These are phyloP conservation scores for Amanita subjunquillea DNA, from an alignment of 768 basidiomycete genomes.

Conservation along the genomic window DNA sequence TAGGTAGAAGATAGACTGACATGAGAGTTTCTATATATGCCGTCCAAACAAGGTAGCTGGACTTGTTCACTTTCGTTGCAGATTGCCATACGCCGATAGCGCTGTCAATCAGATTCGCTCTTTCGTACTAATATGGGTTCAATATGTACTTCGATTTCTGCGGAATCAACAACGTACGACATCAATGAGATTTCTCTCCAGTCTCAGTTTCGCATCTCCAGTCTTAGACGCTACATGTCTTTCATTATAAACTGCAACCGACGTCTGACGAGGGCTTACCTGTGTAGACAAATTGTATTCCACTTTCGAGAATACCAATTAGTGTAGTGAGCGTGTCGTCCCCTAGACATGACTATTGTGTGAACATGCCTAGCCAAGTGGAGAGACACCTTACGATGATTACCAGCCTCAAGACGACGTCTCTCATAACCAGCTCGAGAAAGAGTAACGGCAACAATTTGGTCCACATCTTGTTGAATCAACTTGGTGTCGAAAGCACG, in stretches of 20 bases:
- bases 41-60: constrained; percentile 68
- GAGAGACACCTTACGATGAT: constrained; percentile 22
- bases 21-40: constrained; percentile 64
- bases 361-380: neutral
- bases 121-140: constrained; percentile 31
- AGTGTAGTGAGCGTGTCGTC: constrained; percentile 42
- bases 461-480: constrained; percentile 49
- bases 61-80: constrained; percentile 56
- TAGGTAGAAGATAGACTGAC: constrained; percentile 29
- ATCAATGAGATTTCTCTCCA: constrained; percentile 77
- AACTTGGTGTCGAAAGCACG: constrained; percentile 46
- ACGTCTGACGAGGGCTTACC: constrained; percentile 24
- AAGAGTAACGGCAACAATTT: constrained; percentile 51
- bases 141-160: neutral
- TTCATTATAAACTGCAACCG: neutral
- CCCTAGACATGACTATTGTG: constrained; percentile 14
- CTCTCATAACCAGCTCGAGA: constrained; percentile 59
- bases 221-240: constrained; percentile 38
- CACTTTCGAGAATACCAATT: constrained; percentile 51
- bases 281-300: constrained; percentile 48
- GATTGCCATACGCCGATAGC: constrained; percentile 55
- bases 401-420: constrained; percentile 36
- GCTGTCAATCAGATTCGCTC: constrained; percentile 38
- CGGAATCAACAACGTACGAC: constrained; percentile 40
- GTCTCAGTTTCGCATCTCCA: constrained; percentile 67